phyloP scores from a whole-genome alignment of 2,329 filamentous ascomycete genomes.

The Microcera coccophila region DNA sequence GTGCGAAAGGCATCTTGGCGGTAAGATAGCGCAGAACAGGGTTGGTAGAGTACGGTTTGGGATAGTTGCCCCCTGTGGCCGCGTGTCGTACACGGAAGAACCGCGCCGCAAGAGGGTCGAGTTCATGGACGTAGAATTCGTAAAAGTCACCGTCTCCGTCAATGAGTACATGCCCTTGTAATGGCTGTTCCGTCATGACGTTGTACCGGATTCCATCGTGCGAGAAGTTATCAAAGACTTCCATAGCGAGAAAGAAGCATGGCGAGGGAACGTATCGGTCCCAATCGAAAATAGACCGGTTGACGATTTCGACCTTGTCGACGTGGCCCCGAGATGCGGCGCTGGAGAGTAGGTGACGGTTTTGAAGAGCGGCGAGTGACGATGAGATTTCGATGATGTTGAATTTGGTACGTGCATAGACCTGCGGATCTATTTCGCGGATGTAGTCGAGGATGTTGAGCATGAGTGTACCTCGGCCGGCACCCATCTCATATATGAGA shows the following conservation, averaged over 20 bases:
- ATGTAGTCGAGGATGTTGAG: conserved; percentile 97
- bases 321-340: conserved; percentile 70
- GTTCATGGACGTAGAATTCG: conserved; percentile 79
- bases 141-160: conserved; percentile 84
- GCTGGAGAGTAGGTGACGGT: conserved; percentile 61
- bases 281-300: conserved; percentile 95
- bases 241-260: conserved; percentile 96
- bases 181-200: conserved; percentile 69
- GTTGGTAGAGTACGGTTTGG: conserved; percentile 55
- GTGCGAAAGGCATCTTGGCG: conserved; percentile 62
- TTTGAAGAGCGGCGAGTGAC: conserved; percentile 73
- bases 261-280: conserved; percentile 79
- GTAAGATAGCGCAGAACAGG: conserved; percentile 59
- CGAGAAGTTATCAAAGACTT: conserved; percentile 98
- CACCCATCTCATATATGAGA: conserved; percentile 98
- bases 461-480: conserved; percentile 96
- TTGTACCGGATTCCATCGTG: conserved; percentile 95
- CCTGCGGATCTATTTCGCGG: conserved; percentile 79
- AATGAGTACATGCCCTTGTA: conserved; percentile 86
- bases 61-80: conserved; percentile 62
- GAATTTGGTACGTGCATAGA: conserved; percentile 90
- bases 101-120: conserved; percentile 78
- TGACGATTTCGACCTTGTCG: conserved; percentile 89
- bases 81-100: conserved; percentile 82
- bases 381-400: conserved; percentile 94